Evolutionary conservation across 2,329 filamentous ascomycete species (phyloP), one percentile per base, ranked within the genome.

Genomic region (Colletotrichum tabaci): DNA sequence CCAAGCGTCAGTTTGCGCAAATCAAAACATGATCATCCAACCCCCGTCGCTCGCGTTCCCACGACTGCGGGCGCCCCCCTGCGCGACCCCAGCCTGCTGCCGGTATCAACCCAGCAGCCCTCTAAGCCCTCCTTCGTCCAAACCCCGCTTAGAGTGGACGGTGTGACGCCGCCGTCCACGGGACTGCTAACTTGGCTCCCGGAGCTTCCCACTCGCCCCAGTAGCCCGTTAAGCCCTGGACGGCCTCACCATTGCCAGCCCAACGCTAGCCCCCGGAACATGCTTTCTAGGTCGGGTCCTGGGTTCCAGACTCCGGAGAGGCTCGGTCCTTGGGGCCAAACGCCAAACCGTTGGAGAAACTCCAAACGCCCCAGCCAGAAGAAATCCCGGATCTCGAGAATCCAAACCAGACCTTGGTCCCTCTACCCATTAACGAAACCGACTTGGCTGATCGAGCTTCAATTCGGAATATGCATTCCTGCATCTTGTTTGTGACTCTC

Each of bases 111-210:
- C 58, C 65, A 42, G 47, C 53, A 68, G 47, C 65, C 40, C 53
- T 68, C 35, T 35, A 38, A 10, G 30, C 30, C 30, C 30, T 35
- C 30, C 8, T 66, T 72, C 65, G 58, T 72, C 69, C 53, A 68
- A 72, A 64, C 65, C 65, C 69, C 64, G 68, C 68, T 62, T 61
- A 10, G 35, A 38, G 35, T 10, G 64, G 52, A 46, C 64, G 30
- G 56, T 71, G 64, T 62, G 49, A 67, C 64, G 57, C 57, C 64
- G 57, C 57, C 57, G 64, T 26, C 58, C 53, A 49, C 58, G 58
- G 65, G 46, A 60, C 58, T 71, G 40, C 65, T 60, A 64, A 58
- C 58, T 62, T 71, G 68, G 68, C 65, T 71, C 65, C 65, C 53
- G 66, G 65, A 64, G 57, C 57, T 52, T 67, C 44, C 18, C 44